A percentile compares a stretch with the other conserved stretches of the same genome.
These are phyloP conservation scores for Penicillium cataractarum DNA, from an alignment of 495 filamentous ascomycete genomes.

Conservation along the genomic window DNA sequence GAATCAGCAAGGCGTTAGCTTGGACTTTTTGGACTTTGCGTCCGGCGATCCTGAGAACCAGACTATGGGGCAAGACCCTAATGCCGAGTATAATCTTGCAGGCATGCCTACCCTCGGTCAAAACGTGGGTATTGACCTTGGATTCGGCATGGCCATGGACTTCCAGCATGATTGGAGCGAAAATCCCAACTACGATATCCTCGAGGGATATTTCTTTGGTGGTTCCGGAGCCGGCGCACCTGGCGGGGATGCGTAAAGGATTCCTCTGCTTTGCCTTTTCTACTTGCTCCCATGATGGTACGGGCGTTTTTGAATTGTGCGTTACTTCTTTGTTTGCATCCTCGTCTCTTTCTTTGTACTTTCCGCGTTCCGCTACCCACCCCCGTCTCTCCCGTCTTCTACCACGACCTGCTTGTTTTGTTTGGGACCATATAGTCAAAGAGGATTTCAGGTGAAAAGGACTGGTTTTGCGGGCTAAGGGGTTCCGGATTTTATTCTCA, in stretches of 20 bases:
- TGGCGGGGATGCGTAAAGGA: constrained; percentile 30
- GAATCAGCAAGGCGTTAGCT: constrained; percentile 34
- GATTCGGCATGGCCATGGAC: constrained; percentile 74
- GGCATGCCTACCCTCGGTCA: constrained; percentile 39
- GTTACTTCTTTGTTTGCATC: background rate
- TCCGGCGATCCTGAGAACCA: constrained; percentile 32
- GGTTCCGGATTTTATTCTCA: constrained; percentile 10
- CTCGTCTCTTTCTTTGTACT: constrained; percentile 2
- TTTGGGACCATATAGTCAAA: constrained; percentile 23
- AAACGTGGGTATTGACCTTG: constrained; percentile 65
- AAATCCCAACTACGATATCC: constrained; percentile 76
- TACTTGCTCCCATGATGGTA: background rate
- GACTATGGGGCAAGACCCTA: constrained; percentile 33
- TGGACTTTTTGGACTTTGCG: constrained; percentile 49
- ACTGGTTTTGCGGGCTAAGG: constrained; percentile 13
- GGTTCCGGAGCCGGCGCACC: constrained; percentile 40
- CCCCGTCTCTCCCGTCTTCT: background rate
- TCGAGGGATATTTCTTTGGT: constrained; percentile 94
- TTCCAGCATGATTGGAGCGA: constrained; percentile 81
- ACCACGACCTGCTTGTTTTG: constrained; percentile 10
- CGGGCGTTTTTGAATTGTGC: background rate
- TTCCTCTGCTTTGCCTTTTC: constrained; percentile 5
- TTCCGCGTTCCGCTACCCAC: constrained; percentile 7
- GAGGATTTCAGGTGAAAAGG: constrained; percentile 17
- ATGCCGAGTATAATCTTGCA: constrained; percentile 36